Evolutionary conservation across 345 rosid genomes (phyloP).

Genomic region (Abelmoschus esculentus): DNA sequence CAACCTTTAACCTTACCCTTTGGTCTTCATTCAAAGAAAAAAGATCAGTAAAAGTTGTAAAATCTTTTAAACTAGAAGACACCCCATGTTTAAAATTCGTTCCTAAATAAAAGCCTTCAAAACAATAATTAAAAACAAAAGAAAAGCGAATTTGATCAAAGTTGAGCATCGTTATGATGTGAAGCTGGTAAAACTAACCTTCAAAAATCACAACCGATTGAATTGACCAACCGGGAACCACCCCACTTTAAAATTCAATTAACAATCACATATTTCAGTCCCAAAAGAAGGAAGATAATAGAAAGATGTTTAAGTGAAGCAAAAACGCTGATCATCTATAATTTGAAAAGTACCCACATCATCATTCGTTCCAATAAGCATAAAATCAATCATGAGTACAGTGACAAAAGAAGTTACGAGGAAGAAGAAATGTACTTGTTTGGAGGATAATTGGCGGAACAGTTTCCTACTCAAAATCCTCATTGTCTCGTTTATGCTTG

Average conservation of each 20-base stretch:
- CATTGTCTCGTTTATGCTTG: slow-evolving; percentile 21
- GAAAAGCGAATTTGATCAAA: not conserved
- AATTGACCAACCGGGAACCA: not conserved
- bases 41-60: not conserved
- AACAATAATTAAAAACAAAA: not conserved
- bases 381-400: not conserved
- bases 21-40: not conserved
- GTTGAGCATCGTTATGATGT: not conserved
- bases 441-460: slow-evolving; percentile 26
- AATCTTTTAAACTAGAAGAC: not conserved
- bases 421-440: slow-evolving; percentile 18
- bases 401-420: not conserved
- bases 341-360: slow-evolving; percentile 5
- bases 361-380: slow-evolving; percentile 10
- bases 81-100: not conserved
- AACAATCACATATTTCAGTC: not conserved
- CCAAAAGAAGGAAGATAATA: not conserved
- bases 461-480: slow-evolving; percentile 30
- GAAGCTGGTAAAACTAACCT: too few relatives aligned
- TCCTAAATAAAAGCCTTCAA: not conserved
- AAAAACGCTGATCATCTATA: not conserved
- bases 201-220: too few relatives aligned
- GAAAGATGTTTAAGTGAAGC: not conserved
- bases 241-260: not conserved
- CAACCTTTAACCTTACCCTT: not conserved